phyloP scores from a whole-genome alignment of 148 eudicot genomes.

The Dianthus caryophyllus region DNA sequence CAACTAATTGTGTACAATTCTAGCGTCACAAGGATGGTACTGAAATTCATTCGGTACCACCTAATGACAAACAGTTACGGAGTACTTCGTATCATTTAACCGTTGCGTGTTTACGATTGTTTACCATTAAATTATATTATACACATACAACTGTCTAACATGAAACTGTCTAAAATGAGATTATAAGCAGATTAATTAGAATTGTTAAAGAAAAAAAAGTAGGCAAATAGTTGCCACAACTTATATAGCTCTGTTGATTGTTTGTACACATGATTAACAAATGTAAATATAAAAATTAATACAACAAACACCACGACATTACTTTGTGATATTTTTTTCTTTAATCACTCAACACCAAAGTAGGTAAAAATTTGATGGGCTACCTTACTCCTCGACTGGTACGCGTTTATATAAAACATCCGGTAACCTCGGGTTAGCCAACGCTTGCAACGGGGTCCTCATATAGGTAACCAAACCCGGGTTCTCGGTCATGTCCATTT shows the following conservation, averaged over 20 bases:
- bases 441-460: conserved; percentile 55
- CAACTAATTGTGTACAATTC: too few relatives aligned
- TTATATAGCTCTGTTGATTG: neutral
- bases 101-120: too few relatives aligned
- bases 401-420: conserved; percentile 54
- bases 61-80: too few relatives aligned
- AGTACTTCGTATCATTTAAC: too few relatives aligned
- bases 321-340: neutral
- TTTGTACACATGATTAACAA: conserved; percentile 7
- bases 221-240: neutral
- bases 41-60: too few relatives aligned
- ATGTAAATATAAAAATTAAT: neutral
- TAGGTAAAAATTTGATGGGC: neutral
- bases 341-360: neutral
- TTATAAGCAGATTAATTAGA: too few relatives aligned
- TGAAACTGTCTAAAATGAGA: too few relatives aligned
- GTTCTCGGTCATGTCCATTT: conserved; percentile 59
- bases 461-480: conserved; percentile 75
- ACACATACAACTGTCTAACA: too few relatives aligned
- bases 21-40: too few relatives aligned
- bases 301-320: neutral
- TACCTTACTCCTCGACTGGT: conserved; percentile 35
- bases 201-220: neutral
- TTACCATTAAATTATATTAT: too few relatives aligned
- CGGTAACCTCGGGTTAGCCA: conserved; percentile 62